Conservation (phyloP, 2,329 filamentous ascomycete genomes). For the Trichoderma asperellum region DNA sequence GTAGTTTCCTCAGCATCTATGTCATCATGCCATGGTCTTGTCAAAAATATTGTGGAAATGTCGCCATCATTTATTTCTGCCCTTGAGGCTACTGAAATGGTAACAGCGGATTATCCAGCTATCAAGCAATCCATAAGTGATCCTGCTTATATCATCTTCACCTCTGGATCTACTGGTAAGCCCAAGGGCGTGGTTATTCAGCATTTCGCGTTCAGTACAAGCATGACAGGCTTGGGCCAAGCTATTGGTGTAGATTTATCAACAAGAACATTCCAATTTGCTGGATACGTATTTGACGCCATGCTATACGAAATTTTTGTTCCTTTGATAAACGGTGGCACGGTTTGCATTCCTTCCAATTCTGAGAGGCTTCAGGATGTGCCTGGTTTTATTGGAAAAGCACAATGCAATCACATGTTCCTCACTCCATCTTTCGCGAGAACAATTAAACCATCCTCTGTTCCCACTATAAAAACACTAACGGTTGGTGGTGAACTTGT, state of each 20-base stretch:
- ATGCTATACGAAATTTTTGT: conserved; percentile 10
- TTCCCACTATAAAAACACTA: conserved; percentile 17
- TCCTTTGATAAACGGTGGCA: not conserved
- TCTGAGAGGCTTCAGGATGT: conserved; percentile 2
- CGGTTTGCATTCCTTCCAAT: conserved; percentile 7
- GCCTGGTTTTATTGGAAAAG: not conserved
- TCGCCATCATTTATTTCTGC: conserved; percentile 11
- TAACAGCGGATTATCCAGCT: not conserved
- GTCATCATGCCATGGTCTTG: not conserved
- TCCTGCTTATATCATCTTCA: conserved; percentile 7
- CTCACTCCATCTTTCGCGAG: conserved; percentile 17
- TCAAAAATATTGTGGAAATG: not conserved
- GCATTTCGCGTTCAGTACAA: conserved; percentile 5
- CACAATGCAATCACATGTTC: not conserved
- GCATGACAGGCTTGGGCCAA: not conserved
- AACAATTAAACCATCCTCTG: conserved; percentile 1
- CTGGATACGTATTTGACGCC: conserved; percentile 16
- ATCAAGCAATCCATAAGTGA: not conserved
- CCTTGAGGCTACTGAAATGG: not conserved
- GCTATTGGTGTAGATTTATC: not conserved
- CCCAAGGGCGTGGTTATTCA: conserved; percentile 24
- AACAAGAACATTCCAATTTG: conserved; percentile 17
- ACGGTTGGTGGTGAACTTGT: conserved; percentile 24
- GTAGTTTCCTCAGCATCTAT: conserved; percentile 14
- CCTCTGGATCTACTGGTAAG: conserved; percentile 16